Evolutionary conservation across 192 early-diverging fungal genomes (phyloP), one percentile per base, ranked within the genome.

Genomic region (Umbelopsis sp.): DNA sequence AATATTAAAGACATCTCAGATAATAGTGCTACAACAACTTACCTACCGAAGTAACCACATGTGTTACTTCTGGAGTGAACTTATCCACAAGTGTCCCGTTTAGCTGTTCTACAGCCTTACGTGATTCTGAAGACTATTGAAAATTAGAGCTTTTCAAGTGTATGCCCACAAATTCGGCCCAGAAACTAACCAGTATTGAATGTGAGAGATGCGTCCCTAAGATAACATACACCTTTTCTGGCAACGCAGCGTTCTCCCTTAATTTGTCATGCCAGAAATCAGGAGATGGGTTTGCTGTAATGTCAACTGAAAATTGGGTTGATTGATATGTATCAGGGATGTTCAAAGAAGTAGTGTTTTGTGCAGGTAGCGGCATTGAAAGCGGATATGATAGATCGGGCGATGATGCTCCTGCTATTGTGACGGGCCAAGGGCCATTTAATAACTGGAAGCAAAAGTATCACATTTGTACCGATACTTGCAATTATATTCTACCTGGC

Each of bases 61-160:
- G 55, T n/a, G 55, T 61, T 18, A 61, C 55, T 12, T 61, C 55
- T 35, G 9, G 55, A 3, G 55, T 35, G 16, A 61, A 61, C n/a
- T 27, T 25, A 35, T 61, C 30, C 0, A 35, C 55, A 1, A 61
- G 13, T 27, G 7, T 25, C 12, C 55, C 55, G 18, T 61, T 61
- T 30, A 61, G 16, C 4, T 15, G 9, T 27, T 33, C 13, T 1
- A 61, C 55, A 12, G 33, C 18, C 1, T 30, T 61, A 35, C 33
- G 27, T 0, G 33, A 33, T n/a, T 61, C 55, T 1, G 25, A 35
- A 13, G 27, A 16, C 55, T 61, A 35, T 1, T 35, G 30, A 3
- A 11, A 4, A 3, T 35, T 35, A 61, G 25, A 35, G 30, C 25
- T 61, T 35, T 7, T 25, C 5, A 25, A 27, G n/a, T 8, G 16